phyloP scores from a whole-genome alignment of 2,329 filamentous ascomycete genomes.

The Ophiostoma ulmi region DNA sequence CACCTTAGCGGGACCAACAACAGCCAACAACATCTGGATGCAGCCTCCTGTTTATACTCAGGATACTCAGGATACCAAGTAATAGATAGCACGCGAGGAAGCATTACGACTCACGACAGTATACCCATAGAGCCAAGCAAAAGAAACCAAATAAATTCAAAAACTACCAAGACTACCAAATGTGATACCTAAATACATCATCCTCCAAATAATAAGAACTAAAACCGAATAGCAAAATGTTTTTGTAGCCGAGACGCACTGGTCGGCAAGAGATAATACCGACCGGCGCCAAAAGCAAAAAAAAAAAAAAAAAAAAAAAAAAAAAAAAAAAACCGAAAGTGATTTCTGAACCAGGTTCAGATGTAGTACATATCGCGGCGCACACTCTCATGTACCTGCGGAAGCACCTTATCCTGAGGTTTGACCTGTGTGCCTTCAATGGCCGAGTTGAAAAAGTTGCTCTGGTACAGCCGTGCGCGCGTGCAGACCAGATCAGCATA shows the following conservation, averaged over 20 bases:
- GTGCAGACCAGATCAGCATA: slow-evolving; percentile 85
- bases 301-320: slow-evolving; percentile 15
- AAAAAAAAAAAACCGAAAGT: background rate
- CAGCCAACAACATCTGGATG: slow-evolving; percentile 16
- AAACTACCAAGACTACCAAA: background rate
- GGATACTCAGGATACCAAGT: slow-evolving; percentile 29
- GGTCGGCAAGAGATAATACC: background rate
- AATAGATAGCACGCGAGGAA: background rate
- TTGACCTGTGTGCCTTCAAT: slow-evolving; percentile 33
- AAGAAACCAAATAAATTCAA: slow-evolving; percentile 5
- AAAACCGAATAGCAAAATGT: background rate
- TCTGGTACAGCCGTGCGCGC: slow-evolving; percentile 66
- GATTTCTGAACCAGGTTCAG: slow-evolving; percentile 29
- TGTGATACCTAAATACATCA: background rate
- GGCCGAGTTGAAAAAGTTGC: slow-evolving; percentile 52
- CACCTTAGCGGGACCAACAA: background rate
- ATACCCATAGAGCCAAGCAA: background rate
- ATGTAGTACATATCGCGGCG: slow-evolving; percentile 54
- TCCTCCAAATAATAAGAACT: background rate
- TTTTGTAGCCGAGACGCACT: background rate
- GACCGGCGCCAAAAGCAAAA: background rate
- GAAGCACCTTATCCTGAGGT: slow-evolving; percentile 43
- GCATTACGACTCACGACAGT: background rate
- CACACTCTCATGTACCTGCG: slow-evolving; percentile 41
- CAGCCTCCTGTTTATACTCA: slow-evolving; percentile 32